Base-by-base conservation (phyloP, 345 rosid species). In the Gossypium thurberi region DNA sequence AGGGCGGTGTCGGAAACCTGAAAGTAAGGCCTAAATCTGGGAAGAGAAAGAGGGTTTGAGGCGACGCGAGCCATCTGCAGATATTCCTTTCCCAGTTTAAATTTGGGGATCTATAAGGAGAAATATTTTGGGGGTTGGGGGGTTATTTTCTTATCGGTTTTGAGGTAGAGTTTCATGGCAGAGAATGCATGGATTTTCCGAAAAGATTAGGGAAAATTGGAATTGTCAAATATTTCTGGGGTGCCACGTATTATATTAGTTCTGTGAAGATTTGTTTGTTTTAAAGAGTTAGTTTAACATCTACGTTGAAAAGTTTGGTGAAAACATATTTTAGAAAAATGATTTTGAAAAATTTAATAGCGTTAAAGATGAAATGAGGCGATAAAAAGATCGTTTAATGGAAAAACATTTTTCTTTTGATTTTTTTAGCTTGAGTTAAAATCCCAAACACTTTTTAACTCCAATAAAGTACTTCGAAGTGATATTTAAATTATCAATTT, bases 31-130 rank as follows among this genome's bases (percentile, higher is more conserved):
- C 82, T 74, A 76, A 84, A 69, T 76, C 82, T 77, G 44, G 79
- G 87, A 63, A 89, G 77, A 42, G 51, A 42, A 0, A 84, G 78
- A 2, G 89, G 81, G 28, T 65, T 83, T 43, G 86, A 80, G 48
- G 57, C 67, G 52, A 40, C n/a, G 15, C 44, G 60, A 47, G 58
- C 74, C 76, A 53, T 65, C 6, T 17, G 52, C 25, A 42, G 74
- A 71, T 40, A 50, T 51, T 51, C 10, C 23, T 0, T 52, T 17
- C 43, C 43, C 52, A 20, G 70, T 15, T 46, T 0, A 7, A 10
- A 26, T 55, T 51, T 17, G 28, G 60, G 57, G 8, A 10, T 33
- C 37, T 4, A 33, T 28, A 28, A 28, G 37, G 37, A 28, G 37
- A 21, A 21, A 26, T 28, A 3, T 3, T 28, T 28, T 28, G 37